Evolutionary conservation across 208 protist genomes (phyloP).

Genomic region (Leishmania aethiopica): DNA sequence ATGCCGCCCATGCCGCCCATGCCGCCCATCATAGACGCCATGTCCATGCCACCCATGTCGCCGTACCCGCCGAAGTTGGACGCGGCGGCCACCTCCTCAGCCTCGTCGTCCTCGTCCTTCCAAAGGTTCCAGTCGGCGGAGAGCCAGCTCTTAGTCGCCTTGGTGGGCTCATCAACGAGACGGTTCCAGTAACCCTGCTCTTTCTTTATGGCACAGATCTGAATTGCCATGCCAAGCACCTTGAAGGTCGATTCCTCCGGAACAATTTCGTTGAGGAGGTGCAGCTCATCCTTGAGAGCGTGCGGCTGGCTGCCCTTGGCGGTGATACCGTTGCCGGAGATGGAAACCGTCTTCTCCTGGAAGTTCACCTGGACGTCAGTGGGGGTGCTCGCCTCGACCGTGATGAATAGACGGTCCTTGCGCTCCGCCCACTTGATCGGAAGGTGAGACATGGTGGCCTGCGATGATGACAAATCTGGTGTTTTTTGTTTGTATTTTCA

Average conservation of each 20-base stretch:
- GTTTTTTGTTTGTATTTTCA: not conserved
- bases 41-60: constrained; percentile 61
- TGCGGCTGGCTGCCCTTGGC: constrained; percentile 63
- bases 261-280: constrained; percentile 83
- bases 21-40: constrained; percentile 58
- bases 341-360: constrained; percentile 71
- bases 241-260: constrained; percentile 84
- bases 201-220: constrained; percentile 90
- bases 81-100: constrained; percentile 54
- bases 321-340: constrained; percentile 77
- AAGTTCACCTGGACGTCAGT: constrained; percentile 82
- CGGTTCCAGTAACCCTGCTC: constrained; percentile 88
- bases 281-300: constrained; percentile 68
- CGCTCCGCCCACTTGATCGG: constrained; percentile 92
- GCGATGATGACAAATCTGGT: not conserved
- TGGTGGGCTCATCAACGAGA: constrained; percentile 71
- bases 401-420: constrained; percentile 88
- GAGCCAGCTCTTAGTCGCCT: constrained; percentile 82
- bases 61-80: constrained; percentile 85
- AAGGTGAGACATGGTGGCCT: constrained; percentile 64
- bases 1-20: constrained; percentile 51
- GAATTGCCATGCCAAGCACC: constrained; percentile 81
- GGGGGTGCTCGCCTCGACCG: constrained; percentile 73
- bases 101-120: constrained; percentile 92
- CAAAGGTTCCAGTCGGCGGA: constrained; percentile 92